A percentile compares a stretch with the other conserved stretches of the same genome.
phyloP scores from a whole-genome alignment of 352 stramenopile species.

The Thraustochytrium sp. region DNA sequence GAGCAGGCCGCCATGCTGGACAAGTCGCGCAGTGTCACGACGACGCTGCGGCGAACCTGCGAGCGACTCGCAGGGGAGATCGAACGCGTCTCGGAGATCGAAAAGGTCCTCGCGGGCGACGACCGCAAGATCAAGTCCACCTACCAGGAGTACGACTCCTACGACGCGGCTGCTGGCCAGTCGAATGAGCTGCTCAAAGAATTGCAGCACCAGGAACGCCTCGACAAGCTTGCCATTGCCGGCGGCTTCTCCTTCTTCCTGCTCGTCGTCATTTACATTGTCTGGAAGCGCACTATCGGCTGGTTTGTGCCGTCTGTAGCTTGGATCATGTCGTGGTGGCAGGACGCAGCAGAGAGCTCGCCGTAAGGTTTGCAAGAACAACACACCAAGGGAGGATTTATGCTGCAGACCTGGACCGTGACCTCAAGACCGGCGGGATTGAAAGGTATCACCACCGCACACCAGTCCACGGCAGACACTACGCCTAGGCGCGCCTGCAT shows the following conservation, averaged over 20 bases:
- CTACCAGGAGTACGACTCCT: neutral
- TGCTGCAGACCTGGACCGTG: too few relatives aligned
- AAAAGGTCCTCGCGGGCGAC: neutral
- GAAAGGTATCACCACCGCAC: too few relatives aligned
- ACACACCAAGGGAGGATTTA: too few relatives aligned
- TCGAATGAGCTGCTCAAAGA: neutral
- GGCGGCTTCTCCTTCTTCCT: constrained; percentile 3
- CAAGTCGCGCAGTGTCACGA: neutral
- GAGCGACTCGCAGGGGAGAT: neutral
- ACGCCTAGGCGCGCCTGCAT: too few relatives aligned
- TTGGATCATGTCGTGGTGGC: neutral
- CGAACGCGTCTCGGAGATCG: neutral
- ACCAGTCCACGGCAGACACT: too few relatives aligned
- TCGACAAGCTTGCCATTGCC: constrained; percentile 14
- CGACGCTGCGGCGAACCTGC: neutral
- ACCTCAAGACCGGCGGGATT: too few relatives aligned
- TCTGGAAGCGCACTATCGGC: constrained; percentile 33
- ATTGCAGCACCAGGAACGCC: constrained; percentile 12
- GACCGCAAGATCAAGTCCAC: neutral
- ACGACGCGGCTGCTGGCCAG: neutral
- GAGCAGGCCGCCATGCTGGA: constrained; percentile 14
- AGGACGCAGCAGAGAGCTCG: too few relatives aligned
- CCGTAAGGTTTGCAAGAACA: neutral
- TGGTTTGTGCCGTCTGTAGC: neutral
- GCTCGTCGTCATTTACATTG: constrained; percentile 32